Evolutionary conservation across 116 monocot species (phyloP), one percentile per base, ranked within the genome.

Genomic region (Posidonia oceanica): DNA sequence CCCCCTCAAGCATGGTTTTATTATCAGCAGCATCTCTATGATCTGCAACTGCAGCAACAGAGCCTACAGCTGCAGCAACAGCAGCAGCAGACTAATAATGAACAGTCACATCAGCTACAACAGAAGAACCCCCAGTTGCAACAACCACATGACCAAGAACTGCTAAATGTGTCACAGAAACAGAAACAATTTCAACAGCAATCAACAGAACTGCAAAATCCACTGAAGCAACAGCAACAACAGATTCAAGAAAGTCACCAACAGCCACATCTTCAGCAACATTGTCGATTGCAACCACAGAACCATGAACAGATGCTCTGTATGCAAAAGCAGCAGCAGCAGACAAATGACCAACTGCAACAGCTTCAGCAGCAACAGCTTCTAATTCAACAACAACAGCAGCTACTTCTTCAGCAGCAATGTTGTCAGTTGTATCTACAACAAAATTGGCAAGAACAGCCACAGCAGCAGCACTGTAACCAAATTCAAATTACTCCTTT

Each of bases 11-110:
- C 82, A 22, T 84, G 83, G 86, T 86, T 86, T 54, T 85, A 86
- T 52, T 85, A 92, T 80, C 88, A 92, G 52, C 84, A 83, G 42
- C 82, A 81, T 58, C 44, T 78, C 52, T 83, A 83, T 63, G 75
- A 85, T 63, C 37, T 85, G 56, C 89, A 89, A 71, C 21, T 77
- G 55, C 76, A 79, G 37, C 71, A 71, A 53, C 78, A 75, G 41
- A 65, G 40, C 44, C 39, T 85, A 44, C 88, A 85, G 66, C 76
- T 80, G 63, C 78, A 79, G 66, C 74, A 72, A 15, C 71, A 73
- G 7, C 58, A 67, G 53, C 72, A 59, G 39, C 51, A 36, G 14
- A 54, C 8, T 17, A 75, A 41, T 70, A 73, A 74, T 15, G 57
- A 72, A 60, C 57, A 41, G 52, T 59, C 18, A 39, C 59, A 59